These are phyloP conservation scores for Lathyrus sativus DNA, from an alignment of 306 rosid species.

Conservation along the genomic window DNA sequence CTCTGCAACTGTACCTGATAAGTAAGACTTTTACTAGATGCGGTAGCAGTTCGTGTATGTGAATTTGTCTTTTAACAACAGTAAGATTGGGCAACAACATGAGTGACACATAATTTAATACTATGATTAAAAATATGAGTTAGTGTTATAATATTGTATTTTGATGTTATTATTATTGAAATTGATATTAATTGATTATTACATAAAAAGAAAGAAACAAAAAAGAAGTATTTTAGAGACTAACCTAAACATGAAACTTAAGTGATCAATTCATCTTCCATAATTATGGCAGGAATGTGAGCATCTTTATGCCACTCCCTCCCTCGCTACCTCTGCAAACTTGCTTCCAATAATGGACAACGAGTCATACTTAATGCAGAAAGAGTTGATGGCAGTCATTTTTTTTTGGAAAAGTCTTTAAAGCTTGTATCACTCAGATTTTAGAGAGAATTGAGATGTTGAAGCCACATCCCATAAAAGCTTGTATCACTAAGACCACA, in stretches of 20 bases:
- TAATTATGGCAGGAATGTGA: neutral
- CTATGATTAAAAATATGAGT: neutral
- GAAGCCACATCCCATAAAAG: too few species aligned
- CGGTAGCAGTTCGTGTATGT: neutral
- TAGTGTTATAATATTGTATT: neutral
- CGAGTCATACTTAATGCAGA: too few species aligned
- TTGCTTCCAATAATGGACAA: too few species aligned
- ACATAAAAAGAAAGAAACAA: neutral
- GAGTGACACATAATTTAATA: neutral
- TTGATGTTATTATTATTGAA: neutral
- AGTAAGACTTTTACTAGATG: neutral
- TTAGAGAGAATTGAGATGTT: too few species aligned
- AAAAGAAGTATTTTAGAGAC: neutral
- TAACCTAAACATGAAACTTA: neutral
- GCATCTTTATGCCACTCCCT: neutral
- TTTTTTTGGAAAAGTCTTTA: too few species aligned
- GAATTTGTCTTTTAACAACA: neutral
- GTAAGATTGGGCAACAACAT: neutral
- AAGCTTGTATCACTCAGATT: too few species aligned
- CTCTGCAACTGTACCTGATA: neutral
- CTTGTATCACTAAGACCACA: too few species aligned
- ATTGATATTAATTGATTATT: neutral
- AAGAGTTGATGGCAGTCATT: too few species aligned
- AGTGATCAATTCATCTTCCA: neutral
- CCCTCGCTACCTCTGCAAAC: too few species aligned